phyloP scores from a whole-genome alignment of 495 filamentous ascomycete species.

The Symbiotaphrina buchneri region DNA sequence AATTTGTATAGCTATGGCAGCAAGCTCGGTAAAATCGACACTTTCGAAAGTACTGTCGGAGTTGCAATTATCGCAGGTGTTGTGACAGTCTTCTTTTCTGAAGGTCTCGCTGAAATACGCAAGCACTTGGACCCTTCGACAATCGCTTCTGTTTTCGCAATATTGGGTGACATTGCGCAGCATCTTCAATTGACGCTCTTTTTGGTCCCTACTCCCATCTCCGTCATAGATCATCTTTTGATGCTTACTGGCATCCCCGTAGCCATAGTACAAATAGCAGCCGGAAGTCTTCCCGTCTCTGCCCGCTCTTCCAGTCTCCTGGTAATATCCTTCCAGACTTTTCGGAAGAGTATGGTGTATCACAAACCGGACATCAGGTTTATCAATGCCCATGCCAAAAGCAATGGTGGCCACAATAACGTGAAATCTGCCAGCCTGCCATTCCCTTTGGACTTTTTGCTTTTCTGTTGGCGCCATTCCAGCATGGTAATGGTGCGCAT shows the following conservation, averaged over 20 bases:
- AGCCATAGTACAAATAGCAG: conserved; percentile 77
- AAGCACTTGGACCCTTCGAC: conserved; percentile 69
- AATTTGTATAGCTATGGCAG: conserved; percentile 38
- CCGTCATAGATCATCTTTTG: conserved; percentile 59
- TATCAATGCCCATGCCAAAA: conserved; percentile 98
- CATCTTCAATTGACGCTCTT: conserved; percentile 65
- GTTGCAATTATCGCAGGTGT: conserved; percentile 71
- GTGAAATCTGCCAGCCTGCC: conserved; percentile 58
- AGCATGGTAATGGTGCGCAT: conserved; percentile 73
- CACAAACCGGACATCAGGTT: conserved; percentile 84
- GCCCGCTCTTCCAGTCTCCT: conserved; percentile 88
- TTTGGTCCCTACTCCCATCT: conserved; percentile 54
- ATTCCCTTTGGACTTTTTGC: conserved; percentile 42
- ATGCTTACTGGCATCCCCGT: conserved; percentile 38
- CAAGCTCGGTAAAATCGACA: conserved; percentile 56
- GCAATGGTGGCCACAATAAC: conserved; percentile 98
- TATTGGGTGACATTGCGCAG: conserved; percentile 61
- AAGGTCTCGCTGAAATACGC: conserved; percentile 83
- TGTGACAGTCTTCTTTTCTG: conserved; percentile 39
- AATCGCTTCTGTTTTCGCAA: conserved; percentile 73
- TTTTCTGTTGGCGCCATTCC: conserved; percentile 41
- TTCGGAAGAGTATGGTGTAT: conserved; percentile 84
- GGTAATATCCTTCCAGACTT: conserved; percentile 94
- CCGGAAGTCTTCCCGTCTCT: conserved; percentile 71
- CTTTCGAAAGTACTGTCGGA: conserved; percentile 40